Evolutionary conservation across 208 protist species (phyloP).

Genomic region (Trypanosoma cruzi): DNA sequence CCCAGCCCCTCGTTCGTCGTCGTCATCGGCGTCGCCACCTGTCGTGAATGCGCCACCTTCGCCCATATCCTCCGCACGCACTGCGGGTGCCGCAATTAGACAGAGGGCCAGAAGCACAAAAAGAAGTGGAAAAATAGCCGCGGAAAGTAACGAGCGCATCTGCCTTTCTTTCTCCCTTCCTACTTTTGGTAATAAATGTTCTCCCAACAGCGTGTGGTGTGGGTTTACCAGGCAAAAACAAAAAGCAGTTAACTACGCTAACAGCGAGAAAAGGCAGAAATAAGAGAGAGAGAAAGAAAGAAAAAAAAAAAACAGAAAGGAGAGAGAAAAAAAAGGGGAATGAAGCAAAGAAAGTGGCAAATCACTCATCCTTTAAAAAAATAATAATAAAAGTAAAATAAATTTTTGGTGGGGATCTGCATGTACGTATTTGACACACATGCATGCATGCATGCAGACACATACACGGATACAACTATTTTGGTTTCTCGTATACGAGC

Average conservation of each 20-base stretch:
- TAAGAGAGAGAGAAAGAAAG: background rate
- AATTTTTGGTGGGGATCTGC: no score
- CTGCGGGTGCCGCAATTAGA: background rate
- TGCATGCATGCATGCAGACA: no score
- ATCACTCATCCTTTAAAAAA: background rate
- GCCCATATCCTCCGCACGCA: slow-evolving; percentile 1
- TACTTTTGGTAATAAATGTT: background rate
- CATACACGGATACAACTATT: background rate
- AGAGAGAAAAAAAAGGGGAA: background rate
- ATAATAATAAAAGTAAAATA: no score
- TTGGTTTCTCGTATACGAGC: background rate
- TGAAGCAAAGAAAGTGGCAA: background rate
- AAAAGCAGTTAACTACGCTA: background rate
- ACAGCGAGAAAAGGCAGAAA: background rate
- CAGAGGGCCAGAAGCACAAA: slow-evolving; percentile 15
- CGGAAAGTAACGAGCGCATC: slow-evolving; percentile 1
- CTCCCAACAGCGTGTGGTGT: background rate
- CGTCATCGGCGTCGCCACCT: slow-evolving; percentile 22
- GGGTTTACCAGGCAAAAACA: background rate
- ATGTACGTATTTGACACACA: background rate
- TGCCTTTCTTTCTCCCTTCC: background rate
- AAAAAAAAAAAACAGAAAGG: background rate
- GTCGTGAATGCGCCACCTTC: background rate
- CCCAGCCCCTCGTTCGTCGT: slow-evolving; percentile 21
- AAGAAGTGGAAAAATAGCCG: slow-evolving; percentile 1